These are phyloP conservation scores for Tolypocladium tundrense DNA, from an alignment of 2,329 filamentous ascomycete species.

Conservation along the genomic window DNA sequence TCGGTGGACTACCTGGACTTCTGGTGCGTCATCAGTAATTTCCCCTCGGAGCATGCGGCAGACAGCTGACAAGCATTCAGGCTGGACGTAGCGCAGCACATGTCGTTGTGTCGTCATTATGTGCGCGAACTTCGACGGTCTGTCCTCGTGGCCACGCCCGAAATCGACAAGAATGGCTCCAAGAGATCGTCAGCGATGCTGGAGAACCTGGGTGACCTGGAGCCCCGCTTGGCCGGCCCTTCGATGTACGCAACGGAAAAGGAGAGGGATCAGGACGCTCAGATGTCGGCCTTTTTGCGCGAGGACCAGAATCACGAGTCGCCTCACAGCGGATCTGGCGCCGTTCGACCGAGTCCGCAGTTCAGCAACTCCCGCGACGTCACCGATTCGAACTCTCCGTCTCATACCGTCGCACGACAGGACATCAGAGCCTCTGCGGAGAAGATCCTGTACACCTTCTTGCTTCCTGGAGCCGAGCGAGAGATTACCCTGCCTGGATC, in stretches of 20 bases:
- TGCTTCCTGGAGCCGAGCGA: slow-evolving; percentile 88
- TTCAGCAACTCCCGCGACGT: slow-evolving; percentile 51
- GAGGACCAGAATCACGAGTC: slow-evolving; percentile 50
- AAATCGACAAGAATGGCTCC: slow-evolving; percentile 69
- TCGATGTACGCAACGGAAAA: slow-evolving; percentile 57
- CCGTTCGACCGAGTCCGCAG: slow-evolving; percentile 39
- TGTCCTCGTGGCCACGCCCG: slow-evolving; percentile 85
- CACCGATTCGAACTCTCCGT: slow-evolving; percentile 72
- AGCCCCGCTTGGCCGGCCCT: slow-evolving; percentile 46
- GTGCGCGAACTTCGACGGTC: slow-evolving; percentile 90
- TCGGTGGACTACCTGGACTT: slow-evolving; percentile 98
- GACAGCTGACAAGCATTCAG: slow-evolving; percentile 33
- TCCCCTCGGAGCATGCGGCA: neutral
- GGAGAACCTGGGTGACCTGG: slow-evolving; percentile 61
- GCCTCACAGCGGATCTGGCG: slow-evolving; percentile 36
- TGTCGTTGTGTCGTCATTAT: slow-evolving; percentile 94
- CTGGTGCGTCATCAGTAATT: slow-evolving; percentile 52
- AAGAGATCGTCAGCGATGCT: slow-evolving; percentile 77
- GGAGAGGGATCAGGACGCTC: slow-evolving; percentile 72
- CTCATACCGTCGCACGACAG: slow-evolving; percentile 73
- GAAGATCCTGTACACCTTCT: slow-evolving; percentile 97
- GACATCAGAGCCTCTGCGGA: slow-evolving; percentile 91
- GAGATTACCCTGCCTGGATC: slow-evolving; percentile 88
- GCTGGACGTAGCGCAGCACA: slow-evolving; percentile 98
- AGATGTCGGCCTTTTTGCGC: slow-evolving; percentile 83